These are phyloP conservation scores for Austroboletus festivus DNA, from an alignment of 768 basidiomycete genomes.

Conservation along the genomic window DNA sequence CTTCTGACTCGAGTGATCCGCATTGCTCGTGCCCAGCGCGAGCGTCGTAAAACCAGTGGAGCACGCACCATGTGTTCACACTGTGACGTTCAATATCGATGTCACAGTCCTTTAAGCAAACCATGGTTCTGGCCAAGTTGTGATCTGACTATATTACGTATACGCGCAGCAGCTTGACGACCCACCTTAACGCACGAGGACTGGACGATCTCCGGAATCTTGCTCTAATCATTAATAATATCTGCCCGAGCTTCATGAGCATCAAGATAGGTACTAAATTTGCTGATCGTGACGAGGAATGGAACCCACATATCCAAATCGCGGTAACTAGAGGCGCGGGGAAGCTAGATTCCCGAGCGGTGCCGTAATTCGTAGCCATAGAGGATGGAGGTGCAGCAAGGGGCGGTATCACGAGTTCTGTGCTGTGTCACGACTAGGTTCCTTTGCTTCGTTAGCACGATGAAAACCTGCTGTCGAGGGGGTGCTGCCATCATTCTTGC, in stretches of 20 bases:
- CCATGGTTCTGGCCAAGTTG: neutral
- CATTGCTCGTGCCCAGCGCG: neutral
- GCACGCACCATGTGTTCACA: too few species aligned
- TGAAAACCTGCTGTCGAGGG: slow-evolving; percentile 25
- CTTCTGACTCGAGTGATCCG: neutral
- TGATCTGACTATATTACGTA: slow-evolving; percentile 17
- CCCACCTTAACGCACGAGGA: slow-evolving; percentile 32
- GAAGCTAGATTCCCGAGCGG: slow-evolving; percentile 4
- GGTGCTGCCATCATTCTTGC: slow-evolving; percentile 9
- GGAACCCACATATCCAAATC: slow-evolving; percentile 14
- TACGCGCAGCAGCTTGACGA: slow-evolving; percentile 10
- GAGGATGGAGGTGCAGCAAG: slow-evolving; percentile 13
- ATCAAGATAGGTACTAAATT: slow-evolving; percentile 7
- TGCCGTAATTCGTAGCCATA: slow-evolving; percentile 5
- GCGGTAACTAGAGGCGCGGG: slow-evolving; percentile 13
- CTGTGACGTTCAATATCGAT: neutral
- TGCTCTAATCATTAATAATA: slow-evolving; percentile 15
- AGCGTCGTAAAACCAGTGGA: neutral
- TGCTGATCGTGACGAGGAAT: slow-evolving; percentile 4
- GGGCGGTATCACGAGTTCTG: slow-evolving; percentile 4
- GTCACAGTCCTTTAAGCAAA: neutral
- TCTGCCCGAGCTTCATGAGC: slow-evolving; percentile 5
- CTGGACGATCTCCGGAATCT: slow-evolving; percentile 23
- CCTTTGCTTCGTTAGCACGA: slow-evolving; percentile 25
- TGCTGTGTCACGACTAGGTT: slow-evolving; percentile 15